A percentile compares a stretch with the other conserved stretches of the same genome.
Conservation (phyloP, 2,329 filamentous ascomycete genomes). For the Nemania bipapillata region DNA sequence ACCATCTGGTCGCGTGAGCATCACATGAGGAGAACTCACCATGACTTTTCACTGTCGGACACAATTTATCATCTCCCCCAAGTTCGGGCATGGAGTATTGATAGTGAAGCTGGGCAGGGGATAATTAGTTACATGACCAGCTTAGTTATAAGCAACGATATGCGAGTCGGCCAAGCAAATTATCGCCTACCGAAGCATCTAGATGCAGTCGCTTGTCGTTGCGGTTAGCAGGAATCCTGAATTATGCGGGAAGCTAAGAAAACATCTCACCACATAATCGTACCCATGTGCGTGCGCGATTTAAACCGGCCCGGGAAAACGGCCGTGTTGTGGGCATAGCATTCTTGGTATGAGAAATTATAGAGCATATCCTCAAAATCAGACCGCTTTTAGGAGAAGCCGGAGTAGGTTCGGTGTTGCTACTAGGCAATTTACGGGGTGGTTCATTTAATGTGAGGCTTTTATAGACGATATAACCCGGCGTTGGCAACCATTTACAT, state of each 20-base stretch:
- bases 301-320: background rate
- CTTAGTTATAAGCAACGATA: constrained; percentile 23
- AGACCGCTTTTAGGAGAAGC: background rate
- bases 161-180: constrained; percentile 13
- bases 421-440: constrained; percentile 19
- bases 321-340: constrained; percentile 17
- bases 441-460: constrained; percentile 26
- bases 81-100: background rate
- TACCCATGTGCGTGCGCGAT: constrained; percentile 15
- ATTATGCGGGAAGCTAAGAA: too few relatives aligned
- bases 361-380: background rate
- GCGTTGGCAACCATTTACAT: background rate
- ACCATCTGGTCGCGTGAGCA: constrained; percentile 3
- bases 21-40: background rate
- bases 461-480: background rate
- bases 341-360: constrained; percentile 10
- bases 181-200: constrained; percentile 19
- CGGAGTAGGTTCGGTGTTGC: background rate
- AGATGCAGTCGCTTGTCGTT: constrained; percentile 16
- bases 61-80: background rate
- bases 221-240: background rate
- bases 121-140: background rate
- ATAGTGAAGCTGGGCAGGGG: constrained; percentile 3
- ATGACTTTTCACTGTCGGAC: background rate
- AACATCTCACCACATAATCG: background rate